Conservation (phyloP, 2,329 filamentous ascomycete genomes). For the Penicillium janthinellum region DNA sequence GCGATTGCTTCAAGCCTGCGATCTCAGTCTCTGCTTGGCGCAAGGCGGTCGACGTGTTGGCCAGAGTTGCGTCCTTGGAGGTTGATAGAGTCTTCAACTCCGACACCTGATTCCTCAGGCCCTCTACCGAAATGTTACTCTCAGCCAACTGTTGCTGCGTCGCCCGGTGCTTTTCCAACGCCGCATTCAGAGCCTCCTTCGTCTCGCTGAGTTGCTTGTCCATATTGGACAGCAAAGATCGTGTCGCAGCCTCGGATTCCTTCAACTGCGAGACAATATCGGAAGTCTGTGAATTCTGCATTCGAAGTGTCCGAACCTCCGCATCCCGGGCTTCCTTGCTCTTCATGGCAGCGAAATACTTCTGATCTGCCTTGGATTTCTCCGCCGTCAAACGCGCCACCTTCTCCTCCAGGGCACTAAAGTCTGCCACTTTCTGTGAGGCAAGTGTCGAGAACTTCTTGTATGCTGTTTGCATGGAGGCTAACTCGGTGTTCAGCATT, state of each 20-base stretch:
- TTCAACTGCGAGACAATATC: conserved; percentile 94
- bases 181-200: conserved; percentile 72
- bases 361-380: conserved; percentile 95
- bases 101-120: conserved; percentile 71
- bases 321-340: conserved; percentile 81
- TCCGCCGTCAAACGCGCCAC: conserved; percentile 74
- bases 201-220: conserved; percentile 89
- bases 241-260: conserved; percentile 78
- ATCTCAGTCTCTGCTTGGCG: conserved; percentile 69
- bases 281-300: conserved; percentile 84
- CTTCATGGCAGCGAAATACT: conserved; percentile 95
- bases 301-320: conserved; percentile 76
- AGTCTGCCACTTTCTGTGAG: conserved; percentile 82
- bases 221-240: conserved; percentile 75
- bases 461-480: conserved; percentile 86
- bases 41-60: conserved; percentile 63
- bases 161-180: conserved; percentile 72
- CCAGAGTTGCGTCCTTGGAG: conserved; percentile 70
- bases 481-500: conserved; percentile 82
- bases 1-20: conserved; percentile 74
- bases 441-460: conserved; percentile 84
- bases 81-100: conserved; percentile 76
- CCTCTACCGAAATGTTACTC: conserved; percentile 68
- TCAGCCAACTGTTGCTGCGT: conserved; percentile 74
- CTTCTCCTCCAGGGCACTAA: conserved; percentile 74